A percentile compares a stretch with the other conserved stretches of the same genome.
These are phyloP conservation scores for Raddia distichophylla DNA, from an alignment of 176 grass and related monocot genomes.

Conservation along the genomic window DNA sequence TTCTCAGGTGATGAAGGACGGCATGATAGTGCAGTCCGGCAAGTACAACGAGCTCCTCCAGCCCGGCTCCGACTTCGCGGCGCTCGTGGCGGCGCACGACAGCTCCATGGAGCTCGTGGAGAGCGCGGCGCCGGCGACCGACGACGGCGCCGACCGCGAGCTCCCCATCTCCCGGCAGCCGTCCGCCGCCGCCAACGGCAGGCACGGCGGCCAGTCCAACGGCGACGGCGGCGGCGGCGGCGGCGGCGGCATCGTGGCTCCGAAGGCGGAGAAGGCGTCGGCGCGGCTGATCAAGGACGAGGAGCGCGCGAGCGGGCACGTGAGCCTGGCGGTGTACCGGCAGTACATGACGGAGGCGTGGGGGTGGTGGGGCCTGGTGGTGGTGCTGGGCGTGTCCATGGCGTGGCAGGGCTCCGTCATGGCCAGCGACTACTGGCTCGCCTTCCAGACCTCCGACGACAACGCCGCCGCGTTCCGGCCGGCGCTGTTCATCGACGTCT, in stretches of 20 bases:
- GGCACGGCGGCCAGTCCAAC: neutral
- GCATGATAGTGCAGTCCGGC: constrained; percentile 72
- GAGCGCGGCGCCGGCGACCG: constrained; percentile 36
- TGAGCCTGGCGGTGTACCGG: constrained; percentile 73
- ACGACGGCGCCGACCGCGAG: constrained; percentile 19
- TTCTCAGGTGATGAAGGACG: constrained; percentile 84
- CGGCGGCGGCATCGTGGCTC: constrained; percentile 49
- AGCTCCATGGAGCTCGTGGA: constrained; percentile 98
- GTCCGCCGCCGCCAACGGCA: constrained; percentile 30
- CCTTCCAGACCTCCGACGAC: constrained; percentile 67
- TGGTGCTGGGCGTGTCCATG: constrained; percentile 49
- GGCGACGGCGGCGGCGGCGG: constrained; percentile 41
- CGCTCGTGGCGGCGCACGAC: constrained; percentile 82
- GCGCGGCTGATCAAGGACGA: constrained; percentile 86
- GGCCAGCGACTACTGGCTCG: constrained; percentile 94
- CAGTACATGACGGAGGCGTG: constrained; percentile 87
- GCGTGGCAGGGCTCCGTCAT: constrained; percentile 71
- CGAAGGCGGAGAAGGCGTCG: constrained; percentile 64
- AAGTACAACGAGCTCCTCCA: constrained; percentile 77
- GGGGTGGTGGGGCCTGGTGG: constrained; percentile 72
- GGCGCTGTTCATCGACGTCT: constrained; percentile 72
- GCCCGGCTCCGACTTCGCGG: constrained; percentile 63
- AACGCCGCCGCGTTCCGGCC: constrained; percentile 53
- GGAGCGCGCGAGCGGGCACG: constrained; percentile 80
- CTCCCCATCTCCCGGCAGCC: constrained; percentile 46